These are phyloP conservation scores for Vigna angularis DNA, from an alignment of 306 rosid species.

Conservation along the genomic window DNA sequence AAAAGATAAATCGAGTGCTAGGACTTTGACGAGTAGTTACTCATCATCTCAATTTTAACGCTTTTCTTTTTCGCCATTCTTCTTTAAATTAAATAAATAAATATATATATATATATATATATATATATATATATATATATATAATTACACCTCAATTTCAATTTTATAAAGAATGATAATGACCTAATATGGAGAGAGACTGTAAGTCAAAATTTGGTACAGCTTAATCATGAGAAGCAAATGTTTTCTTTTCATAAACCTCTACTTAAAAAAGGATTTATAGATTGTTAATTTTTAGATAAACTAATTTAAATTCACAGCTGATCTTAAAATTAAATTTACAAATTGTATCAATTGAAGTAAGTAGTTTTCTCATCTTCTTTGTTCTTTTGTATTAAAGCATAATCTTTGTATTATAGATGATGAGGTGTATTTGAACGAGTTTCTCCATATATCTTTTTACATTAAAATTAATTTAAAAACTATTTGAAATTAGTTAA, in stretches of 20 bases:
- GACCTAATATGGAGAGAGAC: slow-evolving; percentile 24
- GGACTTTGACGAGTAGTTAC: slow-evolving; percentile 11
- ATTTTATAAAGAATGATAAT: slow-evolving; percentile 20
- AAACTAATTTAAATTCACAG: neutral
- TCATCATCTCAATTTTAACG: slow-evolving; percentile 28
- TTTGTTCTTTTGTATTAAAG: neutral
- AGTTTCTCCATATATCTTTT: too few relatives aligned
- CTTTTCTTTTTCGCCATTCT: slow-evolving; percentile 31
- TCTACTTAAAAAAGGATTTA: neutral
- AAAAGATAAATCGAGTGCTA: slow-evolving; percentile 25
- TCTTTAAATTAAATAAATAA: slow-evolving; percentile 21
- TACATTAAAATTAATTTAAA: too few relatives aligned
- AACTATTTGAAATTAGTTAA: too few relatives aligned
- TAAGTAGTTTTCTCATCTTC: neutral
- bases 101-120: neutral
- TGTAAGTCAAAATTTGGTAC: slow-evolving; percentile 9
- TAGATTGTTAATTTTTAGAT: neutral
- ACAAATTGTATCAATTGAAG: neutral
- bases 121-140: slow-evolving; percentile 18
- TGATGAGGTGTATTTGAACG: too few relatives aligned
- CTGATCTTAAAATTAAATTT: slow-evolving; percentile 22
- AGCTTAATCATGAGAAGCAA: neutral
- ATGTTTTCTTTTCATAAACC: neutral
- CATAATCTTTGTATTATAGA: too few relatives aligned
- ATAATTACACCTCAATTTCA: neutral